Evolutionary conservation across 306 rosid species (phyloP).

Genomic region (Medicago arabica): DNA sequence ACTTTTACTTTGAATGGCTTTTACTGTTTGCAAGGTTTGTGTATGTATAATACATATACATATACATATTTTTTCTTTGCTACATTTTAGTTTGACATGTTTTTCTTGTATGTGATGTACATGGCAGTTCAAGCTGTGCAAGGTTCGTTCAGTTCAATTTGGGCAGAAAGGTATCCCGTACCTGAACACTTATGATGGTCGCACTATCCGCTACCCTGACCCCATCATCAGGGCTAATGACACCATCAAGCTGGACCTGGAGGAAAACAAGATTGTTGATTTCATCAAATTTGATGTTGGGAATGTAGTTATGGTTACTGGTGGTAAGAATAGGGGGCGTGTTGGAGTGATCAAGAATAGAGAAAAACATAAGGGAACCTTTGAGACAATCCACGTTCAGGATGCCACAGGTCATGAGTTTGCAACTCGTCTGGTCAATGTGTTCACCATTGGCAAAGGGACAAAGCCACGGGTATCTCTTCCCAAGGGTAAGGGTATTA

Average conservation of each 20-base stretch:
- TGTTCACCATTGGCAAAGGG: constrained; percentile 78
- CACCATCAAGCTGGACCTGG: constrained; percentile 79
- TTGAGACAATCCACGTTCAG: constrained; percentile 3
- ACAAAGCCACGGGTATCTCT: constrained; percentile 69
- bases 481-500: constrained; percentile 88
- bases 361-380: constrained; percentile 13
- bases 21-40: not conserved
- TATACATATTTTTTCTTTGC: not conserved
- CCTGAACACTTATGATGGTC: constrained; percentile 80
- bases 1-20: too few species aligned
- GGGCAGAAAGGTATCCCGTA: constrained; percentile 84
- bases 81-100: not conserved
- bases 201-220: constrained; percentile 90
- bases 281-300: constrained; percentile 84
- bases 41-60: not conserved
- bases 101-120: not conserved
- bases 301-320: constrained; percentile 81
- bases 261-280: constrained; percentile 65
- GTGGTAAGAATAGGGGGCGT: constrained; percentile 74
- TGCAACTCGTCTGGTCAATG: constrained; percentile 73
- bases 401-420: constrained; percentile 71
- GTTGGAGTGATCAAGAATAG: constrained; percentile 17
- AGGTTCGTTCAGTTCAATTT: constrained; percentile 77
- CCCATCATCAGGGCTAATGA: constrained; percentile 82
- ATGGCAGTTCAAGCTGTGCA: constrained; percentile 78